Evolutionary conservation across 441 rosid species (phyloP).

Genomic region (Erodium trifolium): DNA sequence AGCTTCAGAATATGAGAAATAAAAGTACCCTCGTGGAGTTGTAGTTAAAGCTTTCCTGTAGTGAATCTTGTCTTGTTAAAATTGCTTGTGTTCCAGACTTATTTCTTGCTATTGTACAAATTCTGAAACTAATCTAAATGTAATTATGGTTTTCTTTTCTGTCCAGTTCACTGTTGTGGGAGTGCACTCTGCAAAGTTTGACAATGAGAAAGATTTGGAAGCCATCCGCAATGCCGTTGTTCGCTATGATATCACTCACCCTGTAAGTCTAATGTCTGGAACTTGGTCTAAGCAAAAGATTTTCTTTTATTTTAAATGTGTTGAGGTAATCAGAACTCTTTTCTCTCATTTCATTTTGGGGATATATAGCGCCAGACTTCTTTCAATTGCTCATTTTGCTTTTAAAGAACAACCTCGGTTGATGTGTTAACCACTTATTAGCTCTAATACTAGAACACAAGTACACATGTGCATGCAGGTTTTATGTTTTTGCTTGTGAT

Average conservation of each 20-base stretch:
- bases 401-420: background rate
- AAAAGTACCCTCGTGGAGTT: slow-evolving; percentile 5
- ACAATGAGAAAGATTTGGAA: slow-evolving; percentile 91
- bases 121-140: slow-evolving; percentile 4
- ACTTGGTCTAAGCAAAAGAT: slow-evolving; percentile 11
- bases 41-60: slow-evolving; percentile 7
- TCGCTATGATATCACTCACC: slow-evolving; percentile 79
- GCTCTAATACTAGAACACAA: too few species aligned
- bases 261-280: slow-evolving; percentile 40
- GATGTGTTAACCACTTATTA: background rate
- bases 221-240: slow-evolving; percentile 87
- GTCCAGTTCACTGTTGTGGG: slow-evolving; percentile 83
- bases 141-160: slow-evolving; percentile 10
- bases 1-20: background rate
- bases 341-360: background rate
- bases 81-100: background rate
- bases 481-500: too few species aligned
- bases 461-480: too few species aligned
- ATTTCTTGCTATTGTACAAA: slow-evolving; percentile 3
- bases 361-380: background rate
- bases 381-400: too few species aligned
- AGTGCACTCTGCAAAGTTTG: slow-evolving; percentile 98
- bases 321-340: background rate
- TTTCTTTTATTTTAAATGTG: slow-evolving; percentile 2
- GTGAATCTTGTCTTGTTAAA: background rate